These are phyloP conservation scores for Fusarium liriodendri DNA, from an alignment of 2,329 filamentous ascomycete genomes.

Conservation along the genomic window DNA sequence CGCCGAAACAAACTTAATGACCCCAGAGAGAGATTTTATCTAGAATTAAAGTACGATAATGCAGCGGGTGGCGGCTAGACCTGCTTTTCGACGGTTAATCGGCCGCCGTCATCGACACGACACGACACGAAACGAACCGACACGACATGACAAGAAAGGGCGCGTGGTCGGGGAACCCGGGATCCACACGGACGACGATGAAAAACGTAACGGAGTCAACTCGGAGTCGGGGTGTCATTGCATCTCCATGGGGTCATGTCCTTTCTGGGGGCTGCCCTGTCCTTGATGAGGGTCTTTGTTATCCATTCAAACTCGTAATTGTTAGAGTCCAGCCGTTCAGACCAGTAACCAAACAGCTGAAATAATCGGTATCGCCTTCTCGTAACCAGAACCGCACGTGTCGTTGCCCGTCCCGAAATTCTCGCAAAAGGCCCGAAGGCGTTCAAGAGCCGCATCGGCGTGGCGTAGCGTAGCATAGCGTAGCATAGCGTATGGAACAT, in stretches of 20 bases:
- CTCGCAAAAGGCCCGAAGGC: constrained; percentile 28
- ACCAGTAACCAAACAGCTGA: not conserved
- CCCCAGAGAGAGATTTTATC: constrained; percentile 8
- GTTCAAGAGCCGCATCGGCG: constrained; percentile 21
- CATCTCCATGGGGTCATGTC: constrained; percentile 4
- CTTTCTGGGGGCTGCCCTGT: not conserved
- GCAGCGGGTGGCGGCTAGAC: constrained; percentile 19
- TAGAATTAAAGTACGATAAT: constrained; percentile 2
- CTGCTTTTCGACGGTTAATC: constrained; percentile 31
- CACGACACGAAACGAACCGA: not conserved
- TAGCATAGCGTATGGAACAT: constrained; percentile 10
- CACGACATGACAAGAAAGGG: not conserved
- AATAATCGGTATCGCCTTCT: not conserved
- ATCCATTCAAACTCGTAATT: constrained; percentile 30
- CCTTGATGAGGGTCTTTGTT: not conserved
- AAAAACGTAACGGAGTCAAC: constrained; percentile 14
- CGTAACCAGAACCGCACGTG: not conserved
- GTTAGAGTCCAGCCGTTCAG: not conserved
- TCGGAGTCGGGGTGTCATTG: not conserved
- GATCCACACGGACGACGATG: constrained; percentile 16
- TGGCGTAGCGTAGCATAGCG: constrained; percentile 14
- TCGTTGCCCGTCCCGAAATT: not conserved
- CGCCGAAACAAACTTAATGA: not conserved
- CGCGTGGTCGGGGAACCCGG: constrained; percentile 28
- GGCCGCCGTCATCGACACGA: not conserved